Percentiles rank a stretch among this genome's conserved stretches.
Evolutionary conservation across 108 stramenopile species (phyloP).

Genomic region (Discostella pseudostelligera): DNA sequence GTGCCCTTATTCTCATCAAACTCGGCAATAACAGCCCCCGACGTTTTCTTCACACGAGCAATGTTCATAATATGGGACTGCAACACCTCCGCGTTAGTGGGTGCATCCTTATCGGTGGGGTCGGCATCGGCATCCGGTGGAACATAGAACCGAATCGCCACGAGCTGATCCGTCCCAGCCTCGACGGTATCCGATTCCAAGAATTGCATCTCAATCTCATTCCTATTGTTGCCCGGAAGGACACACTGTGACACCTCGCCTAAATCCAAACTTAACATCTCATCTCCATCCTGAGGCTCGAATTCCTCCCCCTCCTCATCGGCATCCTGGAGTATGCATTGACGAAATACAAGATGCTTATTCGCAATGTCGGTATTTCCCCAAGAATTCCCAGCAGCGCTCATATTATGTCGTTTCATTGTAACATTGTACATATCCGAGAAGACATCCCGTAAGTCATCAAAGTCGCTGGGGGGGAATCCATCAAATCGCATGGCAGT

Average conservation of each 20-base stretch:
- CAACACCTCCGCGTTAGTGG: slow-evolving; percentile 74
- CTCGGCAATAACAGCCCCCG: slow-evolving; percentile 87
- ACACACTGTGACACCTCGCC: slow-evolving; percentile 87
- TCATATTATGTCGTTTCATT: slow-evolving; percentile 62
- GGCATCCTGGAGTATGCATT: slow-evolving; percentile 73
- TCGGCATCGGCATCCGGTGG: slow-evolving; percentile 89
- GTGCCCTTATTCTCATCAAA: slow-evolving; percentile 91
- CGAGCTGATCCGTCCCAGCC: slow-evolving; percentile 85
- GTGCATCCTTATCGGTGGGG: slow-evolving; percentile 68
- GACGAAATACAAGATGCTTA: slow-evolving; percentile 78
- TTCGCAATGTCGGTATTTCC: slow-evolving; percentile 69
- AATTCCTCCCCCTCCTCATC: slow-evolving; percentile 88
- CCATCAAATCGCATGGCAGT: slow-evolving; percentile 82
- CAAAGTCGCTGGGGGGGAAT: slow-evolving; percentile 66
- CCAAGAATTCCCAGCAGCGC: slow-evolving; percentile 71
- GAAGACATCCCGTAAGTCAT: slow-evolving; percentile 42
- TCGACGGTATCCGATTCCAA: slow-evolving; percentile 86
- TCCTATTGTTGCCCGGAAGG: slow-evolving; percentile 85
- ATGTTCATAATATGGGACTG: slow-evolving; percentile 76
- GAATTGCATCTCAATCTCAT: slow-evolving; percentile 91
- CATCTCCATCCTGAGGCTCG: slow-evolving; percentile 79
- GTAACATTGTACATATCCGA: slow-evolving; percentile 52
- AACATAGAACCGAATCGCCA: slow-evolving; percentile 91
- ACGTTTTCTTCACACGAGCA: slow-evolving; percentile 87
- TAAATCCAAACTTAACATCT: slow-evolving; percentile 83